Conservation (phyloP, 2,329 filamentous ascomycete species). For the Westerdykella aurantiaca region DNA sequence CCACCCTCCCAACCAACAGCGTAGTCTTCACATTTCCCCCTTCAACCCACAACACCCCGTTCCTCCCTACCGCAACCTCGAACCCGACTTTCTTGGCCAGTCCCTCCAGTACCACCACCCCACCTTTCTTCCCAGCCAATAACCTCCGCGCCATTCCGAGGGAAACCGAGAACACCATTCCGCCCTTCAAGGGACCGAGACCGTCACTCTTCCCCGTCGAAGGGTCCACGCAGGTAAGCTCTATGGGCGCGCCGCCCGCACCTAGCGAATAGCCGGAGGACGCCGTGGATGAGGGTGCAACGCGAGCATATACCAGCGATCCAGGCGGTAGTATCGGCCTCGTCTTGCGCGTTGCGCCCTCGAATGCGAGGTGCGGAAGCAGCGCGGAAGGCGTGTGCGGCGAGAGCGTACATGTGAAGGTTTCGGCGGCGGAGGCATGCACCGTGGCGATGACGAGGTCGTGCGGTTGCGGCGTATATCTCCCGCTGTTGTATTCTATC, state of each 20-base stretch:
- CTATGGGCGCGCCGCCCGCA: constrained; percentile 61
- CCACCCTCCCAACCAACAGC: constrained; percentile 69
- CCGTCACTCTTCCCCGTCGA: constrained; percentile 85
- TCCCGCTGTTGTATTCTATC: constrained; percentile 65
- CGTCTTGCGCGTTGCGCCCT: constrained; percentile 87
- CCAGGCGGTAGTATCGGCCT: constrained; percentile 69
- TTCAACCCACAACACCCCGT: constrained; percentile 88
- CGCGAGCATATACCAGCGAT: constrained; percentile 81
- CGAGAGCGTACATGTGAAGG: constrained; percentile 73
- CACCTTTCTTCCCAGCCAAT: constrained; percentile 55
- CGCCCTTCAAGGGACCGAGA: constrained; percentile 73
- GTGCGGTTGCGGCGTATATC: constrained; percentile 71
- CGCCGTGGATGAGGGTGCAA: constrained; percentile 50
- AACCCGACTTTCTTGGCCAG: constrained; percentile 79
- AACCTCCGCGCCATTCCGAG: constrained; percentile 75
- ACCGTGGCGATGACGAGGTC: constrained; percentile 88
- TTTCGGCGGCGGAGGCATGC: constrained; percentile 67
- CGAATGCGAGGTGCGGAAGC: constrained; percentile 86
- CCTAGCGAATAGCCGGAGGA: too few relatives aligned
- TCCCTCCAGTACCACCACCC: constrained; percentile 70
- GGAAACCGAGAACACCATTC: constrained; percentile 80
- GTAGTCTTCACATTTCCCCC: constrained; percentile 68
- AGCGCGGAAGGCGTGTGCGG: constrained; percentile 57
- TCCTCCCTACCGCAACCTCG: constrained; percentile 88
- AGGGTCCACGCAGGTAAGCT: constrained; percentile 83